Conservation (phyloP, 140 eudicot genomes). For the Ambrosia hybrid region DNA sequence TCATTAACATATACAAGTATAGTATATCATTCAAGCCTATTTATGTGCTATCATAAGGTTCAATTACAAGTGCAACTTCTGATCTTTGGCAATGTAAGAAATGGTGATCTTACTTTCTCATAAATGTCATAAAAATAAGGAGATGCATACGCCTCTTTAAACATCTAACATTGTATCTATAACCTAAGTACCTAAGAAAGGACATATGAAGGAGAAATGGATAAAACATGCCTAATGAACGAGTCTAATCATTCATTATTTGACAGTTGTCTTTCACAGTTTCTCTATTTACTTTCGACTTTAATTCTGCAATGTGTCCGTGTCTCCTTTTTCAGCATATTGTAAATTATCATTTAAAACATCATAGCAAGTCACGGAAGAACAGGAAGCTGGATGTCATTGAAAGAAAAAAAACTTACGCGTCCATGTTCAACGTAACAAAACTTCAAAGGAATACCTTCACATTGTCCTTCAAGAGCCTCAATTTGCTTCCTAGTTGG, state of each 20-base stretch:
- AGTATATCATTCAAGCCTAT: no score
- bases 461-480: conserved; percentile 56
- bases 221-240: not conserved
- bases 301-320: no score
- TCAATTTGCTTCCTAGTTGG: conserved; percentile 54
- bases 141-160: no score
- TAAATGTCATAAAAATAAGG: no score
- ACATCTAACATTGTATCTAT: not conserved
- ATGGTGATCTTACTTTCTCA: no score
- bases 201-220: no score
- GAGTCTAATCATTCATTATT: not conserved
- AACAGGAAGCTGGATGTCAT: conserved; percentile 60
- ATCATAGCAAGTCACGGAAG: conserved; percentile 47
- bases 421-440: conserved; percentile 81
- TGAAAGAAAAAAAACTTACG: conserved; percentile 71
- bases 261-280: not conserved
- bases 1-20: no score
- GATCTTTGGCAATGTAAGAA: no score
- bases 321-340: not conserved
- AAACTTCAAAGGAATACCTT: conserved; percentile 49
- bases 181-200: not conserved
- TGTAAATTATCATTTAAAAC: not conserved
- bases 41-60: no score
- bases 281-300: no score
- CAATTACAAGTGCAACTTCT: no score